Base-by-base conservation (phyloP, 148 eudicot genomes). In the Amaranthus cruentus region DNA sequence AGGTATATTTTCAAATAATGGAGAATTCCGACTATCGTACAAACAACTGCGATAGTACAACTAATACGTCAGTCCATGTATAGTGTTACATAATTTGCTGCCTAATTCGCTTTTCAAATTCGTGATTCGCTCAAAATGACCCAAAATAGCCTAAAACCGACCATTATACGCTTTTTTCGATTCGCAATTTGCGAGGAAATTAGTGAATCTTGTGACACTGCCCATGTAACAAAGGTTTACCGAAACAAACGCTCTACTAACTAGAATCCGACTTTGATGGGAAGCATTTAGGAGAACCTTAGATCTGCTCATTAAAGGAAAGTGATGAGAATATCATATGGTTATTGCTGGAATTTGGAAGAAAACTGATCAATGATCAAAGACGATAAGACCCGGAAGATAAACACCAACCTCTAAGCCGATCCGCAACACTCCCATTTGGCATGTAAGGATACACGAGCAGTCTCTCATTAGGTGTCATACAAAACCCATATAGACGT, bases 381-480 rank as follows among this genome's bases (percentile, higher is more conserved):
- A 63, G 21, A 54, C 6, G 50, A 50, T 4, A 14, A 55, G 21
- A 21, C 5, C 15, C 6, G 48, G 51, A 0, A 68, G 7, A 44
- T 5, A 42, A 62, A 50, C 49, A 81, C 83, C 13, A 67, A 93
- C 98, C 98, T 93, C 98, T 82, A 74, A 94, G 74, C 47, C 98
- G 88, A 84, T 89, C 95, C 3, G 98, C 98, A 44, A 94, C 98
- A 47, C 98, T 94, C 14, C 98, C 98, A 84, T 94, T 91, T 57
- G 92, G 88, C 98, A 94, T 91, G 66, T 85, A 94, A 63, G 97
- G 98, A 74, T 94, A 94, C 43, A 94, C 88, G 53, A 94, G 97
- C 72, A 94, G 76, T 60, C 91, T 84, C 81, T 94, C 98, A 48
- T 84, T 79, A 71, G 90, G 77, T 18, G 97, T 87, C 95, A 88